Base-by-base conservation (phyloP, 129 eudicot genomes). In the Calendula officinalis region DNA sequence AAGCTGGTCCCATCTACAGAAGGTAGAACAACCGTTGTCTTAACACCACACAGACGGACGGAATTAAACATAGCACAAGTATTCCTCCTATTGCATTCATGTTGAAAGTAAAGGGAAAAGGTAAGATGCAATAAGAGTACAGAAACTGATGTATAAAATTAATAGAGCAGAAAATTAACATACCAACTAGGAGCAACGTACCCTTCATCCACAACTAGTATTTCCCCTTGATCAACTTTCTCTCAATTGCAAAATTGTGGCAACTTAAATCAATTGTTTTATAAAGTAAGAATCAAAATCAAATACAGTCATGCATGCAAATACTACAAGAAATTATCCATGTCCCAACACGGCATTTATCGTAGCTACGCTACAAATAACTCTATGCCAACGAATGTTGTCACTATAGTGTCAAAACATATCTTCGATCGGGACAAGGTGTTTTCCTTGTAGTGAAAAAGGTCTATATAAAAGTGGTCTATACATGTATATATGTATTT, bases 121-220 rank as follows among this genome's bases (percentile, higher is more conserved):
- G 22, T 17, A 52, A 52, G 36, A 52, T 52, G 34, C 57, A 52
- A 52, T 6, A 7, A 22, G 9, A 52, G 57, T 52, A 16, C 57
- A 15, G 54, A 48, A 48, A 10, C 54, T 3, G 54, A 14, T 14
- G 13, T 48, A 5, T 48, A 48, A 11, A 48, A 16, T 6, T 34
- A 34, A 16, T 11, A 56, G 6, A 35, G 43, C 8, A 48, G 62
- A 34, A 38, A 38, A 58, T n/a, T n/a, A n/a, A n/a, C 64, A 36
- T 58, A 58, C 64, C 64, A 38, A 58, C 34, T 37, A 58, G 64
- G 32, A 37, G 47, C 43, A 14, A 13, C 44, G n/a, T n/a, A n/a
- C n/a, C 11, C 32, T 48, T 48, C 6, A 6, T 12, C 34, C 4
- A 6, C 33, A 40, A 3, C 1, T 9, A 37, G n/a, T 40, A 37